Evolutionary conservation across 2,329 filamentous ascomycete genomes (phyloP), one percentile per base, ranked within the genome.

Genomic region (Aphanoascus verrucosus): DNA sequence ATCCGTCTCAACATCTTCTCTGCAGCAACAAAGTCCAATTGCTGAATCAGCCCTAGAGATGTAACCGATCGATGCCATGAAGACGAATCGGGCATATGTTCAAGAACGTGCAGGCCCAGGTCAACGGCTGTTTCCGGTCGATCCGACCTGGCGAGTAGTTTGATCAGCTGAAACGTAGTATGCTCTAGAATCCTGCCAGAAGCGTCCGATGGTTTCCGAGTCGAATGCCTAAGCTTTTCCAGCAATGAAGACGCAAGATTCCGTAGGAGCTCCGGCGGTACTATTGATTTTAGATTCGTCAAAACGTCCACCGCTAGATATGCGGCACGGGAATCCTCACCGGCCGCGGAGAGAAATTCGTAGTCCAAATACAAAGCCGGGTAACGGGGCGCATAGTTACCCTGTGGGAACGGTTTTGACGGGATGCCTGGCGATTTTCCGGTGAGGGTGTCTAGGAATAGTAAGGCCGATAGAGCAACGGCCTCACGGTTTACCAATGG

Each of bases 41-140:
- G 12, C 5, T 40, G 32, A 2, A 55, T 51, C 6, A 61, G 17
- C 2, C 23, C 31, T 14, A 44, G 15, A 3, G 56, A 49, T 17
- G 48, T 56, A 35, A 58, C 32, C 8, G 49, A 37, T 6, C 56
- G 51, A 46, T 62, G 58, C 34, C 50, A 59, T n/a, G 57, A 53
- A 5, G 60, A 62, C 5, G 49, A 54, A n/a, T 55, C 44, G 1
- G 60, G 56, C 32, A 62, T 50, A 5, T 52, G 17, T 14, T 55
- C 17, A 14, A 61, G 20, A 1, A 58, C 38, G 8, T 52, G 44
- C 2, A 58, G 15, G 14, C 57, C 54, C 6, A 58, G 17, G 38
- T 59, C 56, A 12, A 59, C 28, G 1, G 55, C 56, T 14, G 56
- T 12, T 7, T 55, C 49, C 2, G 61, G 60, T 34, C 48, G 43